phyloP scores from a whole-genome alignment of 2,329 filamentous ascomycete species.

The Aspergillus calidoustus region DNA sequence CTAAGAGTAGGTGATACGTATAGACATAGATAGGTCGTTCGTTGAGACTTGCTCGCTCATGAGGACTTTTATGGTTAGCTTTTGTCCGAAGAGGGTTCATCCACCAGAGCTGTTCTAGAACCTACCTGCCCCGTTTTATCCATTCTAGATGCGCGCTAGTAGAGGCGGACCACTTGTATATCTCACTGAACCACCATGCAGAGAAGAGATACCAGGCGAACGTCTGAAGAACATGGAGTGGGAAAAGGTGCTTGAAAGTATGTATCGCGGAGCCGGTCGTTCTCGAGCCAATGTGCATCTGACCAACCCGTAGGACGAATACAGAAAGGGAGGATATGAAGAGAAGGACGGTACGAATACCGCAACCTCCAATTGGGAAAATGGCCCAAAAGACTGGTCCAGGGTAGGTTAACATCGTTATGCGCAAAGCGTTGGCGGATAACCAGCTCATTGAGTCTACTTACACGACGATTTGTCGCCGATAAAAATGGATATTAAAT shows the following conservation, averaged over 20 bases:
- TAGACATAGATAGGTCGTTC: conserved; percentile 84
- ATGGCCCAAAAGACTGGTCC: conserved; percentile 76
- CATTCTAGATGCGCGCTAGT: conserved; percentile 67
- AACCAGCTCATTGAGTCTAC: conserved; percentile 36
- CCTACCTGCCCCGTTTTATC: conserved; percentile 71
- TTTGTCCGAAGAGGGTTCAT: neutral
- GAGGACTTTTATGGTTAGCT: conserved; percentile 40
- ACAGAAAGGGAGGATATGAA: conserved; percentile 77
- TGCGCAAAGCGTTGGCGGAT: neutral
- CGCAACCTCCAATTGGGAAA: conserved; percentile 79
- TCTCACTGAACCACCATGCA: conserved; percentile 76
- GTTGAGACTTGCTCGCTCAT: conserved; percentile 77
- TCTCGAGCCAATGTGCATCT: conserved; percentile 75
- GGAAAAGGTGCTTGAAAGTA: conserved; percentile 64
- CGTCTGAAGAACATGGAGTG: conserved; percentile 68
- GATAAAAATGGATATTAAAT: conserved; percentile 71
- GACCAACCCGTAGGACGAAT: conserved; percentile 83
- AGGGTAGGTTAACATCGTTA: conserved; percentile 13
- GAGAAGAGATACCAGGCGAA: conserved; percentile 77
- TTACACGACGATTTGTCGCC: conserved; percentile 71
- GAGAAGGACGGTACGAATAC: conserved; percentile 74
- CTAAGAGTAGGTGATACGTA: conserved; percentile 70
- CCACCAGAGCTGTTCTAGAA: conserved; percentile 25
- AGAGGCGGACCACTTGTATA: conserved; percentile 76
- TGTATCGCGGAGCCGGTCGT: conserved; percentile 72